phyloP scores from a whole-genome alignment of 1,284 basidiomycete species.

The Cryptococcus floricola region DNA sequence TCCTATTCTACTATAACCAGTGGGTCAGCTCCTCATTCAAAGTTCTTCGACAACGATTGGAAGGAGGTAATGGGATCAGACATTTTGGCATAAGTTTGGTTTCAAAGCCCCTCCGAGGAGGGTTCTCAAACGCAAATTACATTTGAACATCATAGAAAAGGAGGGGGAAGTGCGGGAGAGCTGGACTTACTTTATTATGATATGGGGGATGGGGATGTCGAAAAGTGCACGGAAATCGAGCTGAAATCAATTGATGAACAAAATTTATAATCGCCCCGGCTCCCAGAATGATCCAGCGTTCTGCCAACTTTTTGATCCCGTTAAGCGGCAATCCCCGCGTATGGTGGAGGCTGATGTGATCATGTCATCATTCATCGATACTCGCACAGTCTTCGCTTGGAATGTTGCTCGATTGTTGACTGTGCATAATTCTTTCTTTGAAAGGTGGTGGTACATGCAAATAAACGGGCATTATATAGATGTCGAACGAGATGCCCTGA shows the following conservation, averaged over 20 bases:
- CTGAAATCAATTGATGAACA: background rate
- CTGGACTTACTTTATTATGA: background rate
- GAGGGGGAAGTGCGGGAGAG: background rate
- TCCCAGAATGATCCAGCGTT: background rate
- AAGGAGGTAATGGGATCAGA: slow-evolving; percentile 29
- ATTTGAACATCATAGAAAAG: slow-evolving; percentile 38
- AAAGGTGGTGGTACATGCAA: too few species aligned
- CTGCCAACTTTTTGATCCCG: slow-evolving; percentile 1
- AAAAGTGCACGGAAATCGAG: background rate
- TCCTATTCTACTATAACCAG: background rate
- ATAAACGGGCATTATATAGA: too few species aligned
- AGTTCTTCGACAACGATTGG: background rate
- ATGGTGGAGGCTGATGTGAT: too few species aligned
- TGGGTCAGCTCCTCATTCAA: background rate
- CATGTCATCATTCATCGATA: too few species aligned
- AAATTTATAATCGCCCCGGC: background rate
- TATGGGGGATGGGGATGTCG: background rate
- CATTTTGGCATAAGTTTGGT: slow-evolving; percentile 45
- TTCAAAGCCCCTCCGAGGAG: slow-evolving; percentile 30
- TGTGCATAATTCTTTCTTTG: too few species aligned
- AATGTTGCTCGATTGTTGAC: too few species aligned
- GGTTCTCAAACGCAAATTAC: slow-evolving; percentile 50
- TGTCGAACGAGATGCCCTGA: too few species aligned
- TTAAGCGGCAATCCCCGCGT: too few species aligned
- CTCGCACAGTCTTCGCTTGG: too few species aligned